Conservation (phyloP, 768 basidiomycete species). For the Rhodotorula kratochvilovae region DNA sequence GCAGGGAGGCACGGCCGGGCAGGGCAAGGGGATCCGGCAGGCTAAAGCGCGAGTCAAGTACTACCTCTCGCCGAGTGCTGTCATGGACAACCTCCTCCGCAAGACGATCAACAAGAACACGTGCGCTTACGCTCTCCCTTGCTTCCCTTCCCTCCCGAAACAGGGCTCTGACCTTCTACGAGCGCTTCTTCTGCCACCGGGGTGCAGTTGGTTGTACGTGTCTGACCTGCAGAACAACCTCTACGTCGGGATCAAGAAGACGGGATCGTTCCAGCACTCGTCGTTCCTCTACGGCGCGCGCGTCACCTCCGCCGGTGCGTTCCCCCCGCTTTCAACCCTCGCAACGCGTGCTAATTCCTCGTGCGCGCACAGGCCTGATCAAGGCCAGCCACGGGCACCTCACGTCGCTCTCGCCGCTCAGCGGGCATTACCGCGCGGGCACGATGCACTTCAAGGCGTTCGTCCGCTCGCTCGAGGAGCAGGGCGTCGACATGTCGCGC, state of each 20-base stretch:
- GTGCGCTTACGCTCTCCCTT: slow-evolving; percentile 4
- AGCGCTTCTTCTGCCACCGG: slow-evolving; percentile 42
- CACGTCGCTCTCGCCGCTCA: slow-evolving; percentile 37
- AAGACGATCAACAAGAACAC: slow-evolving; percentile 47
- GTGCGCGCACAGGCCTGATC: slow-evolving; percentile 28
- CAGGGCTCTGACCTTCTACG: slow-evolving; percentile 8
- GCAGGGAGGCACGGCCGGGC: slow-evolving; percentile 45
- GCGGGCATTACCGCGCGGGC: slow-evolving; percentile 42
- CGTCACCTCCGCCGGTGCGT: slow-evolving; percentile 31
- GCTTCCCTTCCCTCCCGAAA: not conserved
- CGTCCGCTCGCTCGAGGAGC: slow-evolving; percentile 26
- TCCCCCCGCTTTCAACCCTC: too few relatives aligned
- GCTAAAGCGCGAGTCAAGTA: slow-evolving; percentile 43
- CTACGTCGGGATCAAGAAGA: slow-evolving; percentile 50
- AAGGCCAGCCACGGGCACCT: slow-evolving; percentile 37
- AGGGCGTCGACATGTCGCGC: slow-evolving; percentile 37
- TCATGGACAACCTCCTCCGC: slow-evolving; percentile 46
- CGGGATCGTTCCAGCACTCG: slow-evolving; percentile 49
- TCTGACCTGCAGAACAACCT: slow-evolving; percentile 35
- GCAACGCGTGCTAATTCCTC: too few relatives aligned
- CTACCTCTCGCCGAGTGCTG: slow-evolving; percentile 43
- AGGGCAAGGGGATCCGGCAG: slow-evolving; percentile 39
- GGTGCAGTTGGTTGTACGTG: slow-evolving; percentile 30
- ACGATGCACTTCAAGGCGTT: slow-evolving; percentile 42
- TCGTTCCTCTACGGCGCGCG: slow-evolving; percentile 44